Base-by-base conservation (phyloP, 108 stramenopile species). In the Discostella pseudostelligera region DNA sequence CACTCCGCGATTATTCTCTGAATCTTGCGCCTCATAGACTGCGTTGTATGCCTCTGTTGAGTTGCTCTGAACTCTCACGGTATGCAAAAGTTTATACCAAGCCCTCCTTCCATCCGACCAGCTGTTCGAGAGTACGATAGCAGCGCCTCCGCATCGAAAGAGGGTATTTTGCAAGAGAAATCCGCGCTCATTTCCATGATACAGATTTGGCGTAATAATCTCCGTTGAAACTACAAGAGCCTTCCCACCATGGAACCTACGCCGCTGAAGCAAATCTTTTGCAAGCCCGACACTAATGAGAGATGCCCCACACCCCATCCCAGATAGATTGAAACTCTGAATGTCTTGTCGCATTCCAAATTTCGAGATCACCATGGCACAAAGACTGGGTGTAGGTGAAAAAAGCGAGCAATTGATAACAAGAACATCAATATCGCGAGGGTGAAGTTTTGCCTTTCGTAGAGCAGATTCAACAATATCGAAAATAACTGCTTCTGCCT, bases 141-240 rank as follows among this genome's bases (percentile, higher is more conserved):
- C 98, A 8, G 98, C 98, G 43, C 98, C 98, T 40, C 98, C 98
- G 71, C 95, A 96, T 28, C 98, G 93, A 84, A 99, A 99, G 37
- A 99, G 78, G 40, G 96, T 97, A 70, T 99, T 99, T 74, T 99
- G 98, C 59, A 99, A 76, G 39, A 99, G 82, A 66, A 97, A 96
- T 32, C 84, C 88, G 3, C 97, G 86, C 48, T 97, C 95, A 59
- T 97, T 97, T 32, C 98, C 98, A 47, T 87, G 93, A 73, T 99
- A 99, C 12, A 99, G 82, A 74, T 96, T 96, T 59, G 94, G 98
- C 7, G 98, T 99, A 45, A 99, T 85, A 63, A 94, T 93, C 67
- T 99, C 98, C 28, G 98, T 99, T 46, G 88, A 90, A 3, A 99
- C 94, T 14, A 99, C 94, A 55, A 99, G 76, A 16, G 96, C 97